Evolutionary conservation across 805 yeast species (phyloP).

Genomic region (Ogataea methylovora): DNA sequence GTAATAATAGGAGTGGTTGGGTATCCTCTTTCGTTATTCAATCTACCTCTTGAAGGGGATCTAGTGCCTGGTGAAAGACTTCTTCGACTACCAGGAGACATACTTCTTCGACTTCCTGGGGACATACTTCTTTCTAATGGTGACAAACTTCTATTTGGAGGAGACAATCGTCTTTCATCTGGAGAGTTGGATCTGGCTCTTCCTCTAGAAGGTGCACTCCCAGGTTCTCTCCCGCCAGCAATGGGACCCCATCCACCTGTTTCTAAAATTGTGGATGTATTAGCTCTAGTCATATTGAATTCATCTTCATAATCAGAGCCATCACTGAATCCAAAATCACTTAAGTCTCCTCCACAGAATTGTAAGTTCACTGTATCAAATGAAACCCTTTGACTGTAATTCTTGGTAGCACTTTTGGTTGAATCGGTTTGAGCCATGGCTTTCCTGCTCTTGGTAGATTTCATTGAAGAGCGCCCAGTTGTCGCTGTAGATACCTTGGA

Average conservation of each 20-base stretch:
- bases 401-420: background rate
- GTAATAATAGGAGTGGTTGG: slow-evolving; percentile 30
- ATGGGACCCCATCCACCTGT: slow-evolving; percentile 18
- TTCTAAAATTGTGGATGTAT: too few species aligned
- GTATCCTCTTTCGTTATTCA: slow-evolving; percentile 12
- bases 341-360: too few species aligned
- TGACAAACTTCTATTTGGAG: slow-evolving; percentile 2
- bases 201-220: slow-evolving; percentile 1
- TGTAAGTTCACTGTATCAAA: slow-evolving; percentile 46
- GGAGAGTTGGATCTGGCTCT: slow-evolving; percentile 16
- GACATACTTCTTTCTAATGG: slow-evolving; percentile 15
- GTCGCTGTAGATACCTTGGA: too few species aligned
- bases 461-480: too few species aligned
- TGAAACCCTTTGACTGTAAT: slow-evolving; percentile 31
- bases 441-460: too few species aligned
- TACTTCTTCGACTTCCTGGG: slow-evolving; percentile 12
- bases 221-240: slow-evolving; percentile 10
- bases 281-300: slow-evolving; percentile 6
- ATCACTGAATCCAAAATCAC: slow-evolving; percentile 8
- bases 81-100: slow-evolving; percentile 2
- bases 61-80: background rate
- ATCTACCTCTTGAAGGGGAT: background rate
- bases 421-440: too few species aligned
- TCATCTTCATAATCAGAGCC: slow-evolving; percentile 13
- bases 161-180: background rate